phyloP scores from a whole-genome alignment of 495 filamentous ascomycete genomes.

The Hyaloscypha hepaticicola region DNA sequence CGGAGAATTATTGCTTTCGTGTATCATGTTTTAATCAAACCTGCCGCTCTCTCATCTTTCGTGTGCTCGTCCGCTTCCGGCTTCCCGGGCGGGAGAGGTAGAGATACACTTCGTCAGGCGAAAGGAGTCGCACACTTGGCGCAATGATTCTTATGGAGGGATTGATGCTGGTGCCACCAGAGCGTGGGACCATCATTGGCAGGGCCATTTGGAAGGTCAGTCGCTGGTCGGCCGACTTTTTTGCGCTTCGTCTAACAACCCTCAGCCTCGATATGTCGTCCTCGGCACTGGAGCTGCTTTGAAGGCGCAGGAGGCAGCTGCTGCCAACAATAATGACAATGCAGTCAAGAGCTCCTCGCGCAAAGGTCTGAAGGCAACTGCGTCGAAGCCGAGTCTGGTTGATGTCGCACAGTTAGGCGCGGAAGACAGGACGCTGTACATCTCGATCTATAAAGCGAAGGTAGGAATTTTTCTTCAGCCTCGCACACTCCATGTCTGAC shows the following conservation, averaged over 20 bases:
- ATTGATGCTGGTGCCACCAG: constrained; percentile 52
- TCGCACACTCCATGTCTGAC: constrained; percentile 20
- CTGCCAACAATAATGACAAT: constrained; percentile 1
- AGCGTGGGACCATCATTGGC: constrained; percentile 54
- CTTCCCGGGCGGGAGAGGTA: background rate
- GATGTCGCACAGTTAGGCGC: constrained; percentile 20
- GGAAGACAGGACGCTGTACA: constrained; percentile 41
- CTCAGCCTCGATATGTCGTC: constrained; percentile 33
- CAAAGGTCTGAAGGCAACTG: constrained; percentile 24
- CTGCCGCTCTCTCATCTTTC: background rate
- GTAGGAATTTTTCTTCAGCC: constrained; percentile 32
- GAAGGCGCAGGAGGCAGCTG: constrained; percentile 22
- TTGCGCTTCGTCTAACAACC: background rate
- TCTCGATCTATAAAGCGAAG: constrained; percentile 56
- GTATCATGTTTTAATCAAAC: constrained; percentile 12
- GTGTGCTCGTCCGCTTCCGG: background rate
- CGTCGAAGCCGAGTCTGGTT: constrained; percentile 28
- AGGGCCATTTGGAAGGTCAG: constrained; percentile 57
- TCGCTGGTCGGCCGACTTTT: background rate
- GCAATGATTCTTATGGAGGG: constrained; percentile 50
- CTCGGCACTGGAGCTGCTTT: constrained; percentile 23
- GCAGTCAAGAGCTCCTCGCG: constrained; percentile 7
- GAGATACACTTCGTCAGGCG: background rate
- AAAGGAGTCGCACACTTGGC: constrained; percentile 7
- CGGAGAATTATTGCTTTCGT: constrained; percentile 1